A percentile compares a stretch with the other conserved stretches of the same genome.
phyloP scores from a whole-genome alignment of 164 flowering plant species.

The Annona cherimola region DNA sequence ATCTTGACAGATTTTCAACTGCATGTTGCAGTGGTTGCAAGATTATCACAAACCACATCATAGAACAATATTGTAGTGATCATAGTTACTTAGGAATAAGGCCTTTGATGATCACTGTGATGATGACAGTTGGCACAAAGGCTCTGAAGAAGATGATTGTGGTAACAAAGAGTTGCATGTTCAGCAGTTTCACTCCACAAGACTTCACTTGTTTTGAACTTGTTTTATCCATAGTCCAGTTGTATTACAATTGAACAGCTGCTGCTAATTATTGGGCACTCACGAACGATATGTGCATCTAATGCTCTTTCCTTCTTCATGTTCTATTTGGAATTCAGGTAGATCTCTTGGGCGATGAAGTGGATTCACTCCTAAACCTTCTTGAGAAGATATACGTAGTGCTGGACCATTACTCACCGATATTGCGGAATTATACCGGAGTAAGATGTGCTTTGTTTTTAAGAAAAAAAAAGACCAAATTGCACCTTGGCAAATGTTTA shows the following conservation, averaged over 20 bases:
- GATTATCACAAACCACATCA: neutral
- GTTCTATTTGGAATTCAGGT: slow-evolving; percentile 40
- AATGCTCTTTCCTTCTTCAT: neutral
- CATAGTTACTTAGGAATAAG: too few species aligned
- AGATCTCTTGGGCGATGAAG: slow-evolving; percentile 88
- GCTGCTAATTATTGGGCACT: too few species aligned
- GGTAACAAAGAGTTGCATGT: neutral
- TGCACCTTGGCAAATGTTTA: too few species aligned
- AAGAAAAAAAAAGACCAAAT: too few species aligned
- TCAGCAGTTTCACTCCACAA: neutral
- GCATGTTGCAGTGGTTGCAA: neutral
- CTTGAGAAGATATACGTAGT: slow-evolving; percentile 85
- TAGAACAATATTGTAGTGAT: too few species aligned
- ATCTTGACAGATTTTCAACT: neutral
- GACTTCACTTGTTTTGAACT: neutral
- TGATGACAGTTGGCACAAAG: too few species aligned
- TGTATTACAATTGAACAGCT: too few species aligned
- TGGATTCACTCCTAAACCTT: slow-evolving; percentile 64
- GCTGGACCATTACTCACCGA: slow-evolving; percentile 90
- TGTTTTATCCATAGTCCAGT: too few species aligned
- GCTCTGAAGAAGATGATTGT: neutral
- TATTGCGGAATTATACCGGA: slow-evolving; percentile 87
- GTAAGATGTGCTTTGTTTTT: slow-evolving; percentile 38
- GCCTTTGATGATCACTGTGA: too few species aligned
- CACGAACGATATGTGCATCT: neutral